Conservation (phyloP, 768 basidiomycete genomes). For the Amanita pallidorosea region DNA sequence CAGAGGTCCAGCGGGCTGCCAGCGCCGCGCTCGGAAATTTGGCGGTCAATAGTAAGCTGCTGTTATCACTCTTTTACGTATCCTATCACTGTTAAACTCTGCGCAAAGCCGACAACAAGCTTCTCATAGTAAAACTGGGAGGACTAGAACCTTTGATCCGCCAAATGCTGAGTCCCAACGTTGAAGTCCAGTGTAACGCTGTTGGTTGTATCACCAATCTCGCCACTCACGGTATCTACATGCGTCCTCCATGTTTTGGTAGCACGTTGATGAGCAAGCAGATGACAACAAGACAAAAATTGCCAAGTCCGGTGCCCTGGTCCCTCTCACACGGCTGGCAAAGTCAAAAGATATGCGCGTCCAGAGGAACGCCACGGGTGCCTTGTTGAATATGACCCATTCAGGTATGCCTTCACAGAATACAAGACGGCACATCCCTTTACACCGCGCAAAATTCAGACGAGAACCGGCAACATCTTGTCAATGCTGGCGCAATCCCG, state of each 20-base stretch:
- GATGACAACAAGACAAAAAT: slow-evolving; percentile 99
- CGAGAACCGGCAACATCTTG: slow-evolving; percentile 96
- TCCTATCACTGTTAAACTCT: slow-evolving; percentile 2
- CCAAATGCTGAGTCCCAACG: slow-evolving; percentile 98
- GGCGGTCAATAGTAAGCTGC: slow-evolving; percentile 86
- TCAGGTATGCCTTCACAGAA: slow-evolving; percentile 49
- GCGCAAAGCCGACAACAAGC: slow-evolving; percentile 87
- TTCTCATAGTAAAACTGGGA: slow-evolving; percentile 95
- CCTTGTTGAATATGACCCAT: slow-evolving; percentile 98
- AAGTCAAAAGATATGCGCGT: slow-evolving; percentile 99
- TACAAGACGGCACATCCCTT: slow-evolving; percentile 1
- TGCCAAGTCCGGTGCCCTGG: slow-evolving; percentile 97
- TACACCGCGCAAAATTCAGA: slow-evolving; percentile 35
- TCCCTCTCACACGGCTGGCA: slow-evolving; percentile 91
- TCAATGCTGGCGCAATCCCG: slow-evolving; percentile 96
- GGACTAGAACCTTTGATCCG: slow-evolving; percentile 96
- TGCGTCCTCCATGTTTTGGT: neutral
- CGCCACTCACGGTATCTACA: slow-evolving; percentile 81
- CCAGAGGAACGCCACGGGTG: slow-evolving; percentile 96
- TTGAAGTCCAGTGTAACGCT: slow-evolving; percentile 99
- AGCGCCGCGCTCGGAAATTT: slow-evolving; percentile 96
- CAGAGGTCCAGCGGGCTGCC: slow-evolving; percentile 96
- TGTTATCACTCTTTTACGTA: slow-evolving; percentile 6
- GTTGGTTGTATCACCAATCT: slow-evolving; percentile 99
- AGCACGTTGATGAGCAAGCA: slow-evolving; percentile 20